A percentile compares a stretch with the other conserved stretches of the same genome.
Evolutionary conservation across 163 green algal species (phyloP).

Genomic region (Prototheca stagnorum): DNA sequence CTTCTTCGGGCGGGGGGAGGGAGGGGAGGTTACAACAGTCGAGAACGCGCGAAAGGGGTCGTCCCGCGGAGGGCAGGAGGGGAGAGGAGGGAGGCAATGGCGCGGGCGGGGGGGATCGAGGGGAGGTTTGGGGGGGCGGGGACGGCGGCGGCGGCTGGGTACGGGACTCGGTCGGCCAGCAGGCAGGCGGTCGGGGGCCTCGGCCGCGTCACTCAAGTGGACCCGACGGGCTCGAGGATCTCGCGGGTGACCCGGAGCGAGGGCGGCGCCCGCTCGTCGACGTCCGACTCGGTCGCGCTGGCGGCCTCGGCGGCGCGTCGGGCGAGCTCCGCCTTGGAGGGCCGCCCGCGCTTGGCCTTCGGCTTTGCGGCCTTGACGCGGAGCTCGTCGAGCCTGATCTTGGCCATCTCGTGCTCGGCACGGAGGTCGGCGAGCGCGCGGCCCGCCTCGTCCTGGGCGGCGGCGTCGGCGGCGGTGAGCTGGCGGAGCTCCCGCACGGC

Average conservation of each 20-base stretch:
- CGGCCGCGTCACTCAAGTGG: not conserved
- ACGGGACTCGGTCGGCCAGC: too few species aligned
- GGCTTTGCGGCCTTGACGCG: not conserved
- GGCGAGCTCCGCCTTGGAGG: not conserved
- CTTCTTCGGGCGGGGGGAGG: too few species aligned
- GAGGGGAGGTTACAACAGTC: too few species aligned
- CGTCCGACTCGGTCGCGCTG: not conserved
- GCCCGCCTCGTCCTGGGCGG: slow-evolving; percentile 2
- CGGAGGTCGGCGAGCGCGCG: slow-evolving; percentile 6
- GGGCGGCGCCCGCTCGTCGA: not conserved
- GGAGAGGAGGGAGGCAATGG: too few species aligned
- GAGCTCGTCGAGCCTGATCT: slow-evolving; percentile 5
- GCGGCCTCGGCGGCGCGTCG: not conserved
- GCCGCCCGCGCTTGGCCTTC: not conserved
- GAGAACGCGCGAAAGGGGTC: too few species aligned
- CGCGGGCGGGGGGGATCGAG: too few species aligned
- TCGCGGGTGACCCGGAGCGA: not conserved
- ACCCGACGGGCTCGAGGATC: not conserved
- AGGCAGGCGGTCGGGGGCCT: too few species aligned
- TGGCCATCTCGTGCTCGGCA: slow-evolving; percentile 14
- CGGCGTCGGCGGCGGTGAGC: slow-evolving; percentile 6
- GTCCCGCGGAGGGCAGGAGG: too few species aligned
- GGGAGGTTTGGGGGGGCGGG: too few species aligned
- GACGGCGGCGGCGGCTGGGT: too few species aligned
- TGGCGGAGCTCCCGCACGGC: not conserved